Evolutionary conservation across 306 rosid species (phyloP).

Genomic region (Cicer pinnatifidum): DNA sequence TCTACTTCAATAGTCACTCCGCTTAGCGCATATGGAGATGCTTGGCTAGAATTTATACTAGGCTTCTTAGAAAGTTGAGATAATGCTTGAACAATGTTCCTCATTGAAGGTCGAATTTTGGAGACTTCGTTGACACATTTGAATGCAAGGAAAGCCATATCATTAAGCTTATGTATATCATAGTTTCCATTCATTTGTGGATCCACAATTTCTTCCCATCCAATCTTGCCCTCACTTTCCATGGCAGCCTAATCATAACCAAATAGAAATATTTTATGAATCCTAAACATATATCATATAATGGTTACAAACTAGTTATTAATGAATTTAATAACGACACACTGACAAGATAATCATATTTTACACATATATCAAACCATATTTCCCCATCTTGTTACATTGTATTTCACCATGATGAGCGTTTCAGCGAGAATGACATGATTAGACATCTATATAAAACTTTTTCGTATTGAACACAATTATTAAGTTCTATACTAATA

Average conservation of each 20-base stretch:
- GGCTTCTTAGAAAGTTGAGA: constrained; percentile 44
- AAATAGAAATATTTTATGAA: constrained; percentile 17
- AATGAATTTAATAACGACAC: neutral
- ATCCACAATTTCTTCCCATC: constrained; percentile 64
- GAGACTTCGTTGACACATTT: constrained; percentile 50
- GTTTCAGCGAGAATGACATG: neutral
- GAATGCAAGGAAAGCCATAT: constrained; percentile 53
- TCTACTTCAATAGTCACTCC: constrained; percentile 41
- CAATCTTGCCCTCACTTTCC: constrained; percentile 49
- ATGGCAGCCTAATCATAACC: constrained; percentile 52
- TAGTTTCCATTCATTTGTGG: constrained; percentile 48
- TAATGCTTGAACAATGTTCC: constrained; percentile 42
- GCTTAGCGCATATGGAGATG: constrained; percentile 22
- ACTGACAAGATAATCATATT: neutral
- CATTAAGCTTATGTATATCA: constrained; percentile 47
- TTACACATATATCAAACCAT: neutral
- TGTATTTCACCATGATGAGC: neutral
- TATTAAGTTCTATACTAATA: neutral
- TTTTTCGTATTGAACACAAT: neutral
- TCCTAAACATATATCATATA: neutral
- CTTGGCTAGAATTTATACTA: neutral
- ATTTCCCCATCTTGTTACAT: neutral
- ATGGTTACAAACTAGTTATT: neutral
- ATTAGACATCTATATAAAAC: neutral
- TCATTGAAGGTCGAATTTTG: constrained; percentile 46